Evolutionary conservation across 768 basidiomycete genomes (phyloP).

Genomic region (Trametes cinnabarina): DNA sequence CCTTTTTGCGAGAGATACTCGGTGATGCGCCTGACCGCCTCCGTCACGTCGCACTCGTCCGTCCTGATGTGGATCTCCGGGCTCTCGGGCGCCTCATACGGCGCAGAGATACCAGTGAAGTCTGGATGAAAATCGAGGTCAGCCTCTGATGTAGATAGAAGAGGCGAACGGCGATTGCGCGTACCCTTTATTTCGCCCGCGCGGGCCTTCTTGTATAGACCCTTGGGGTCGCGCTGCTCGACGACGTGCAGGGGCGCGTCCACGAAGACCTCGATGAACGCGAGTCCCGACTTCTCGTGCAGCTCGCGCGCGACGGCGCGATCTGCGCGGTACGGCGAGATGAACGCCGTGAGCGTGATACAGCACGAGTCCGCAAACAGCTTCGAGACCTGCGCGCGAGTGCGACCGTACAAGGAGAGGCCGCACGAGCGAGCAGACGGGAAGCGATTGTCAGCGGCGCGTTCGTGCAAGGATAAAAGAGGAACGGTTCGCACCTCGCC

Average conservation of each 20-base stretch:
- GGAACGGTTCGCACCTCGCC: constrained; percentile 92
- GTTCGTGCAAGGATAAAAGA: too few relatives aligned
- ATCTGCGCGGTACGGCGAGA: constrained; percentile 94
- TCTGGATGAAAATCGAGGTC: constrained; percentile 50
- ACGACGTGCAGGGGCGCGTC: constrained; percentile 89
- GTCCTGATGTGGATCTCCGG: constrained; percentile 95
- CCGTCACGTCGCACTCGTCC: constrained; percentile 70
- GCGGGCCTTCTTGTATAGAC: constrained; percentile 94
- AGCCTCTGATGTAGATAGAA: neutral
- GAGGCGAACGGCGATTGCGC: constrained; percentile 5
- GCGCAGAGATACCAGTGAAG: constrained; percentile 96
- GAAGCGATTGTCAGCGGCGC: neutral
- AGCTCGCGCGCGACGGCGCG: constrained; percentile 78
- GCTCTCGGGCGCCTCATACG: constrained; percentile 83
- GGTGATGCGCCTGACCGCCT: constrained; percentile 75
- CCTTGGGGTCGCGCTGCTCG: constrained; percentile 94
- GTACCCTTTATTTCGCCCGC: constrained; percentile 93
- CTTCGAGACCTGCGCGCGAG: constrained; percentile 74
- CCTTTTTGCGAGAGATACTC: constrained; percentile 72
- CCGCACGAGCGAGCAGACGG: constrained; percentile 11
- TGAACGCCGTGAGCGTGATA: constrained; percentile 92
- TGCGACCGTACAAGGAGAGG: too few relatives aligned
- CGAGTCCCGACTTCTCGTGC: constrained; percentile 68
- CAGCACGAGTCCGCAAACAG: constrained; percentile 88
- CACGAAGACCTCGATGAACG: constrained; percentile 92